Conservation (phyloP, 2,329 filamentous ascomycete species). For the Zymoseptoria ardabiliae region DNA sequence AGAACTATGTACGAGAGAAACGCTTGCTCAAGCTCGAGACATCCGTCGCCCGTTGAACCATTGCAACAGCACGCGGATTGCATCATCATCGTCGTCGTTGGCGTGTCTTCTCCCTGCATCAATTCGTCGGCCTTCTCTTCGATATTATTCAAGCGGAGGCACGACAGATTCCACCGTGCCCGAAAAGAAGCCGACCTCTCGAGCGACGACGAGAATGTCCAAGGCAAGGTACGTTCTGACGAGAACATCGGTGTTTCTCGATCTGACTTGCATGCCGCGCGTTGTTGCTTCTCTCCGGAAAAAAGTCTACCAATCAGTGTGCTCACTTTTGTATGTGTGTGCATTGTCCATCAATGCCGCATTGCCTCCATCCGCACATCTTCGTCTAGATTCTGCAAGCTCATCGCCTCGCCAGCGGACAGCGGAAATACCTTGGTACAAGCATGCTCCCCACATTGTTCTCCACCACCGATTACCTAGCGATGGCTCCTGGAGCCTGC, state of each 20-base stretch:
- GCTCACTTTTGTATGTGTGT: too few species aligned
- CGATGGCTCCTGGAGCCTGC: background rate
- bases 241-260: background rate
- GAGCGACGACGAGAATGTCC: background rate
- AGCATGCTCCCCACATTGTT: background rate
- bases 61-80: background rate
- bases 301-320: background rate
- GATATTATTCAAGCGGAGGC: background rate
- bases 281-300: background rate
- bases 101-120: background rate
- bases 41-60: background rate
- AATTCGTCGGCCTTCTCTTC: background rate
- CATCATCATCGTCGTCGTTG: background rate
- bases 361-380: background rate
- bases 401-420: background rate
- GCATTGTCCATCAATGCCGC: background rate
- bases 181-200: background rate
- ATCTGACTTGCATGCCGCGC: background rate
- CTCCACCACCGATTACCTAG: background rate
- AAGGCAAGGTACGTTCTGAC: background rate
- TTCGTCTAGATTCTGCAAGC: background rate
- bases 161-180: background rate
- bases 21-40: background rate
- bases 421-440: background rate
- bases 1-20: background rate